Conservation (phyloP, 2,329 filamentous ascomycete genomes). For the Pleurostoma richardsiae region DNA sequence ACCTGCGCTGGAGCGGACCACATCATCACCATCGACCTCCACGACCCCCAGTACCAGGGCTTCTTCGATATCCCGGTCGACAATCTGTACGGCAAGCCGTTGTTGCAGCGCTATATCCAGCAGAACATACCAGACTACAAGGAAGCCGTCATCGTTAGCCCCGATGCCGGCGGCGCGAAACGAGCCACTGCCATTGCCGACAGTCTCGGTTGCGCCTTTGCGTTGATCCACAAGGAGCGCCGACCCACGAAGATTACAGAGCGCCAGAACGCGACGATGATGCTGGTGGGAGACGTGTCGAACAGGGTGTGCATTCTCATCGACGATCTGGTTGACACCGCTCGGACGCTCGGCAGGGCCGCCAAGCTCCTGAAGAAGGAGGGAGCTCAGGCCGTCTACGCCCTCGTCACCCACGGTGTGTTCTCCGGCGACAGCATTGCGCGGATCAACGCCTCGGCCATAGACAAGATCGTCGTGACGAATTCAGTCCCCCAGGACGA, state of each 20-base stretch:
- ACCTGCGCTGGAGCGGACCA: constrained; percentile 75
- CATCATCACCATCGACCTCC: constrained; percentile 95
- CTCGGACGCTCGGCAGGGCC: constrained; percentile 93
- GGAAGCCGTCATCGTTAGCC: constrained; percentile 88
- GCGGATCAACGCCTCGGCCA: constrained; percentile 84
- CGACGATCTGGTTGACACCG: constrained; percentile 92
- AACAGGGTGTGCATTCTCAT: constrained; percentile 58
- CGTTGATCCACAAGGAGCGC: constrained; percentile 89
- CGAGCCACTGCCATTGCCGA: constrained; percentile 93
- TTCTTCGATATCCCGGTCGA: constrained; percentile 99
- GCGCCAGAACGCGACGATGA: constrained; percentile 89
- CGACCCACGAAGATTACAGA: constrained; percentile 83
- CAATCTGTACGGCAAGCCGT: constrained; percentile 83
- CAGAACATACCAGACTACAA: constrained; percentile 73
- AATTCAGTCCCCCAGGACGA: constrained; percentile 90
- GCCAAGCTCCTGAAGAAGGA: constrained; percentile 96
- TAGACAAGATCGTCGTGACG: constrained; percentile 92
- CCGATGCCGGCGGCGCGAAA: constrained; percentile 95
- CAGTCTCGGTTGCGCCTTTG: constrained; percentile 88
- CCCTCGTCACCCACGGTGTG: constrained; percentile 90
- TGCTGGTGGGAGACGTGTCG: constrained; percentile 83
- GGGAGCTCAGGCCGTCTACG: constrained; percentile 86
- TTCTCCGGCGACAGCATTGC: constrained; percentile 93
- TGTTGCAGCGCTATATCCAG: constrained; percentile 68
- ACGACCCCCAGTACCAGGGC: constrained; percentile 95